These are phyloP conservation scores for Fagopyrum tataricum DNA, from an alignment of 148 eudicot genomes.

Conservation along the genomic window DNA sequence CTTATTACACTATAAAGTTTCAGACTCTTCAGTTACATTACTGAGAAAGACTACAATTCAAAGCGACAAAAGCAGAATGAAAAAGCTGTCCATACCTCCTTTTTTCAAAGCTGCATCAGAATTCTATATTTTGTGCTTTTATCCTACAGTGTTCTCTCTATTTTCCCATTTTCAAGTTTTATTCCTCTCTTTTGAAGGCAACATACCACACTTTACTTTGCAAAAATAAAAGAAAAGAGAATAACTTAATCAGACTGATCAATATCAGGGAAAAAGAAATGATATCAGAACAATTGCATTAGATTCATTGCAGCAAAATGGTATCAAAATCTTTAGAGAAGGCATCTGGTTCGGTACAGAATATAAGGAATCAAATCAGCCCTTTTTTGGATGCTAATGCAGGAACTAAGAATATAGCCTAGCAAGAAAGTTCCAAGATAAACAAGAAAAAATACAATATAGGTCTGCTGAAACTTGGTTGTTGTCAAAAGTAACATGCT, in stretches of 20 bases:
- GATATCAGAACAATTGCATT: conserved; percentile 6
- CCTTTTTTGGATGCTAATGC: neutral
- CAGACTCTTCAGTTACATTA: neutral
- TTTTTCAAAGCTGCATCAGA: neutral
- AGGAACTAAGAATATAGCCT: neutral
- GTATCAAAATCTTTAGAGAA: neutral
- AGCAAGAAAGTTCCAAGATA: neutral
- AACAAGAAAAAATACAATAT: neutral
- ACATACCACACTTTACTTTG: neutral
- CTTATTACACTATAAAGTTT: neutral
- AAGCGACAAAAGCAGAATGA: neutral
- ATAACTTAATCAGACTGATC: neutral
- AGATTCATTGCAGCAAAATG: neutral
- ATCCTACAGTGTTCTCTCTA: neutral
- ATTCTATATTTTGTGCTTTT: neutral
- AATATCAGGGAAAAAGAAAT: neutral
- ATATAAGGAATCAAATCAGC: neutral
- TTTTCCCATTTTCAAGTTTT: neutral
- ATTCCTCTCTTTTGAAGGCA: conserved; percentile 1
- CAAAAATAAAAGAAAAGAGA: neutral
- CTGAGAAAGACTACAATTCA: neutral
- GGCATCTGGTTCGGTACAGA: neutral
- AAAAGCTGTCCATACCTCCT: neutral
- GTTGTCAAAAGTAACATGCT: neutral
- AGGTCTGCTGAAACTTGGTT: neutral